Conservation (phyloP, 1,284 basidiomycete species). For the Ustilago bromivora region DNA sequence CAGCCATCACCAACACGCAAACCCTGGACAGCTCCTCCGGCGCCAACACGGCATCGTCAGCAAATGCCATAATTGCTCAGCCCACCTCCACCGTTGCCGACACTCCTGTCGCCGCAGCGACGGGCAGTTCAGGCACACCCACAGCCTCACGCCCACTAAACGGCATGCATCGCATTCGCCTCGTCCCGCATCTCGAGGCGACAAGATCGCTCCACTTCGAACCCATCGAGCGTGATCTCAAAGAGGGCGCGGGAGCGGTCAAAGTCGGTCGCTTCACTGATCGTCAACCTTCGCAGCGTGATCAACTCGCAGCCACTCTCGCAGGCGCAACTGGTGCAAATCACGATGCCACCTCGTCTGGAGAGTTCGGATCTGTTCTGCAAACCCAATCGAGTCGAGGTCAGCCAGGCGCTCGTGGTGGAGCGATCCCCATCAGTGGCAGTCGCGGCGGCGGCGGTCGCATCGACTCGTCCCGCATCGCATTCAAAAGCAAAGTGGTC, state of each 20-base stretch:
- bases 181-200: constrained; percentile 93
- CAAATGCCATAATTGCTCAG: neutral
- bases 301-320: constrained; percentile 15
- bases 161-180: constrained; percentile 74
- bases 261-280: constrained; percentile 94
- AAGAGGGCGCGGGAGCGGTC: constrained; percentile 73
- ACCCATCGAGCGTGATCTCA: constrained; percentile 86
- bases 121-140: constrained; percentile 6
- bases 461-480: constrained; percentile 72
- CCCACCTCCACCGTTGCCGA: constrained; percentile 11
- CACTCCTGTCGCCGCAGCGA: constrained; percentile 12
- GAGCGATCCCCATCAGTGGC: constrained; percentile 52
- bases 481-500: constrained; percentile 97
- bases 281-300: constrained; percentile 55
- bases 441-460: constrained; percentile 73
- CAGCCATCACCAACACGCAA: neutral
- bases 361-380: constrained; percentile 23
- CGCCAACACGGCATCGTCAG: constrained; percentile 11
- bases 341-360: constrained; percentile 13
- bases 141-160: constrained; percentile 46
- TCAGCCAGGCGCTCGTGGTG: constrained; percentile 48
- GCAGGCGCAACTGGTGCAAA: constrained; percentile 9
- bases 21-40: neutral
- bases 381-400: constrained; percentile 22
- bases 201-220: constrained; percentile 91